These are phyloP conservation scores for Yamadazyma insecticola DNA, from an alignment of 805 yeast species.

Conservation along the genomic window DNA sequence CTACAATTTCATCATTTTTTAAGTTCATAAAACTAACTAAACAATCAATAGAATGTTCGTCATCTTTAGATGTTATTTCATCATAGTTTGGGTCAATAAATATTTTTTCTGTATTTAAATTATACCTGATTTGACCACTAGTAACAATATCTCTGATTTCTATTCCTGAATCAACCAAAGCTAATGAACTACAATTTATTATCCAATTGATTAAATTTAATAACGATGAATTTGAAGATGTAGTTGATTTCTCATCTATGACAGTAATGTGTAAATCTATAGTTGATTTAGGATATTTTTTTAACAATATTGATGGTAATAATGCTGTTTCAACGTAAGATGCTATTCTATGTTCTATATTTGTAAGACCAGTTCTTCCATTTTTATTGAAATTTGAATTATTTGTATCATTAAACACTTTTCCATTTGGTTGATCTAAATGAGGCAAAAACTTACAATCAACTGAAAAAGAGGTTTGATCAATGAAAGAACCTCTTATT, in stretches of 20 bases:
- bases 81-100: slow-evolving; percentile 18
- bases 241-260: slow-evolving; percentile 24
- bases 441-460: slow-evolving; percentile 52
- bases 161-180: slow-evolving; percentile 80
- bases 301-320: slow-evolving; percentile 51
- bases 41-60: slow-evolving; percentile 24
- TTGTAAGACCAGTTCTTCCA: slow-evolving; percentile 27
- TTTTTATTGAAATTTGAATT: slow-evolving; percentile 5
- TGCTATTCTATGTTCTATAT: slow-evolving; percentile 44
- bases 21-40: slow-evolving; percentile 51
- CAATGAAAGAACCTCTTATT: slow-evolving; percentile 64
- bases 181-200: slow-evolving; percentile 62
- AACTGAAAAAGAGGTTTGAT: slow-evolving; percentile 62
- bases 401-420: slow-evolving; percentile 18
- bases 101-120: slow-evolving; percentile 7
- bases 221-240: too few species aligned
- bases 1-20: slow-evolving; percentile 54
- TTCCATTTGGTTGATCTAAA: slow-evolving; percentile 35
- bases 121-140: slow-evolving; percentile 43
- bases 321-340: slow-evolving; percentile 49
- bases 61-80: too few species aligned
- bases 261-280: slow-evolving; percentile 74
- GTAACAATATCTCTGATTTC: slow-evolving; percentile 76
- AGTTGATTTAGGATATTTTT: slow-evolving; percentile 84
- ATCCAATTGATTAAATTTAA: slow-evolving; percentile 46